Conservation (phyloP, 441 rosid genomes). For the Melastoma candidum region DNA sequence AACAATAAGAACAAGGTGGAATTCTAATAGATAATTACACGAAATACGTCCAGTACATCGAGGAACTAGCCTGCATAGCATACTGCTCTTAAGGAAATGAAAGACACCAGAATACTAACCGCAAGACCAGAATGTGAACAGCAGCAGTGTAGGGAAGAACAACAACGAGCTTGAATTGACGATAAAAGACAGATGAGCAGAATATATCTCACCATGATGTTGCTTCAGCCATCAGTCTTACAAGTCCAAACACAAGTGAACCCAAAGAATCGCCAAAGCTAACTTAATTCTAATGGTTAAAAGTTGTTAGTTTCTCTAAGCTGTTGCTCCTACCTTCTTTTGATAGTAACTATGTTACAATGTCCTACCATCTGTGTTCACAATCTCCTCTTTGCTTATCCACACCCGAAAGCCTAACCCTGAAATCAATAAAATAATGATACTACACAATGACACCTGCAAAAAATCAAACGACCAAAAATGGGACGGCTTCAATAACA, state of each 20-base stretch:
- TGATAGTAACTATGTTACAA: slow-evolving; percentile 6
- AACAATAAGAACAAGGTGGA: no score
- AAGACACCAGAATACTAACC: no score
- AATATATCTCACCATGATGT: no score
- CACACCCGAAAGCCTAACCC: slow-evolving; percentile 1
- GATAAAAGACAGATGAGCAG: no score
- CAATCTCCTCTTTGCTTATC: slow-evolving; percentile 7
- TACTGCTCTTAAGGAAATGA: no score
- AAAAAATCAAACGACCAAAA: neutral
- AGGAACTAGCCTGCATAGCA: no score
- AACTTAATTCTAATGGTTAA: slow-evolving; percentile 15
- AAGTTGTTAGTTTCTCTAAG: slow-evolving; percentile 1
- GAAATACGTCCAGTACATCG: no score
- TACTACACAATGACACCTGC: slow-evolving; percentile 1
- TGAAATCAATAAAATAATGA: slow-evolving; percentile 5
- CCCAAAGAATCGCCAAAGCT: slow-evolving; percentile 13
- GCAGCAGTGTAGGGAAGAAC: no score
- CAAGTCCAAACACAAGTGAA: slow-evolving; percentile 16
- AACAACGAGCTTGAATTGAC: no score
- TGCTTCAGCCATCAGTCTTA: neutral
- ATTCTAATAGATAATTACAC: no score
- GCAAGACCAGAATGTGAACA: no score
- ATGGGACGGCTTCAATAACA: slow-evolving; percentile 5
- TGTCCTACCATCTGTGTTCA: slow-evolving; percentile 6
- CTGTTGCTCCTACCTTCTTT: neutral